Percentiles rank a stretch among this genome's conserved stretches.
Evolutionary conservation across 768 basidiomycete genomes (phyloP).

Genomic region (Crucibulum laeve): DNA sequence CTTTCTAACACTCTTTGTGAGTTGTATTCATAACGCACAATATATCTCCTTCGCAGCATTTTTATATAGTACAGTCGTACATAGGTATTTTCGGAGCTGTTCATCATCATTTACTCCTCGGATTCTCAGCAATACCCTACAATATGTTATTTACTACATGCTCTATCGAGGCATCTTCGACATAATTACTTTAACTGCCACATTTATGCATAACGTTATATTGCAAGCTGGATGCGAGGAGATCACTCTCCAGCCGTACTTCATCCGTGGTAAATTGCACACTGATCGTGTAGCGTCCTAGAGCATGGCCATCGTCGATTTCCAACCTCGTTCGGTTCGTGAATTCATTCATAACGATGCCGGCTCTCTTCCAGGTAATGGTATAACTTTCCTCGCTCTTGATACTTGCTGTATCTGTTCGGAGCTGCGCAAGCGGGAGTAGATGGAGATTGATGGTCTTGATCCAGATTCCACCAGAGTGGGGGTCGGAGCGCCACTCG

Average conservation of each 20-base stretch:
- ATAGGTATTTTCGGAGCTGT: constrained; percentile 3
- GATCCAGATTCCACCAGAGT: constrained; percentile 9
- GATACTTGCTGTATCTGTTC: constrained; percentile 19
- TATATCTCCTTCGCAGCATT: background rate
- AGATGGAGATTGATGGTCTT: constrained; percentile 44
- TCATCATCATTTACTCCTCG: constrained; percentile 4
- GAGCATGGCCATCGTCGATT: constrained; percentile 25
- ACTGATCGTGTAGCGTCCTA: constrained; percentile 39
- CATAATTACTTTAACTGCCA: background rate
- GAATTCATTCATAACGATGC: constrained; percentile 33
- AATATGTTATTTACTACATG: constrained; percentile 6
- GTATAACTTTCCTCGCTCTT: constrained; percentile 35
- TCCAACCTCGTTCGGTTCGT: constrained; percentile 49
- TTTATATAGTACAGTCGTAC: constrained; percentile 4
- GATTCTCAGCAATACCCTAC: constrained; percentile 6
- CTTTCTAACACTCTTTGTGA: background rate
- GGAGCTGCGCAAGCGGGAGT: constrained; percentile 59
- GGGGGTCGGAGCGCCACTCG: too few species aligned
- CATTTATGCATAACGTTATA: constrained; percentile 17
- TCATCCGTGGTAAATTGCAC: constrained; percentile 55
- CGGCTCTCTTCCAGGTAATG: constrained; percentile 54
- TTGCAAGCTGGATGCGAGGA: constrained; percentile 12
- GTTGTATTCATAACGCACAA: background rate
- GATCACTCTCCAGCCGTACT: constrained; percentile 42
- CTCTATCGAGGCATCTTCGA: background rate